Evolutionary conservation across 208 protist species (phyloP).

Genomic region (Wallacemonas collosoma): DNA sequence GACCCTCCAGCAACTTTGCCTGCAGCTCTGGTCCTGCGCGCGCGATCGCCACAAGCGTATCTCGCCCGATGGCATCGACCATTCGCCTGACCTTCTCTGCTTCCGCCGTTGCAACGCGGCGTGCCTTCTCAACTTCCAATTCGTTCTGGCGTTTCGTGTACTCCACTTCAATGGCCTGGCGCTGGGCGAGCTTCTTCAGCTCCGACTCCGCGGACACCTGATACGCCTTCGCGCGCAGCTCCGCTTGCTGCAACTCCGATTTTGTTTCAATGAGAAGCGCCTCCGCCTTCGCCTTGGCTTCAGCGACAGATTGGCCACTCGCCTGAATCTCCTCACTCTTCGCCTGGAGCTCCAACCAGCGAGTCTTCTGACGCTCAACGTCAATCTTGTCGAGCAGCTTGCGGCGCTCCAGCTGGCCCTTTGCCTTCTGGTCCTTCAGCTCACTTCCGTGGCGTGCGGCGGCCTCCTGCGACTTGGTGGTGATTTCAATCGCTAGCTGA

Average conservation of each 20-base stretch:
- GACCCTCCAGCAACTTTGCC: slow-evolving; percentile 93
- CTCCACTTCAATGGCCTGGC: slow-evolving; percentile 87
- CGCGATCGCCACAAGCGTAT: slow-evolving; percentile 93
- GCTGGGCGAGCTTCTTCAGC: slow-evolving; percentile 79
- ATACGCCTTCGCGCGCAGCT: slow-evolving; percentile 81
- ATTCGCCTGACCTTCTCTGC: slow-evolving; percentile 86
- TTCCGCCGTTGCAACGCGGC: slow-evolving; percentile 83
- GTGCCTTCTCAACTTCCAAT: slow-evolving; percentile 84
- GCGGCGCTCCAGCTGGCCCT: slow-evolving; percentile 91
- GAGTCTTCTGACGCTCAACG: slow-evolving; percentile 79
- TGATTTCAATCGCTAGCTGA: slow-evolving; percentile 98
- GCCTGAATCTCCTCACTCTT: slow-evolving; percentile 91
- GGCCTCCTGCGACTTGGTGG: slow-evolving; percentile 96
- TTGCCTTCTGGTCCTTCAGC: slow-evolving; percentile 92
- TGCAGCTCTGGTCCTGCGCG: slow-evolving; percentile 94
- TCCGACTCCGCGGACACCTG: slow-evolving; percentile 86
- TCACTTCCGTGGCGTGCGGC: slow-evolving; percentile 92
- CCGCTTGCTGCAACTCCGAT: slow-evolving; percentile 86
- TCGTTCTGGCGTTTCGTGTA: slow-evolving; percentile 81
- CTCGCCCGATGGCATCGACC: slow-evolving; percentile 86
- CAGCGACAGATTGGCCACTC: slow-evolving; percentile 89
- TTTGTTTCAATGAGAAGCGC: slow-evolving; percentile 89
- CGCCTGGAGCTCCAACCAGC: slow-evolving; percentile 92
- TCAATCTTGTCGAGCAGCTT: slow-evolving; percentile 90
- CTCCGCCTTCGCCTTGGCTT: slow-evolving; percentile 92